A percentile compares a stretch with the other conserved stretches of the same genome.
These are phyloP conservation scores for Aspergillus sp. DNA, from an alignment of 2,329 filamentous ascomycete genomes.

Conservation along the genomic window DNA sequence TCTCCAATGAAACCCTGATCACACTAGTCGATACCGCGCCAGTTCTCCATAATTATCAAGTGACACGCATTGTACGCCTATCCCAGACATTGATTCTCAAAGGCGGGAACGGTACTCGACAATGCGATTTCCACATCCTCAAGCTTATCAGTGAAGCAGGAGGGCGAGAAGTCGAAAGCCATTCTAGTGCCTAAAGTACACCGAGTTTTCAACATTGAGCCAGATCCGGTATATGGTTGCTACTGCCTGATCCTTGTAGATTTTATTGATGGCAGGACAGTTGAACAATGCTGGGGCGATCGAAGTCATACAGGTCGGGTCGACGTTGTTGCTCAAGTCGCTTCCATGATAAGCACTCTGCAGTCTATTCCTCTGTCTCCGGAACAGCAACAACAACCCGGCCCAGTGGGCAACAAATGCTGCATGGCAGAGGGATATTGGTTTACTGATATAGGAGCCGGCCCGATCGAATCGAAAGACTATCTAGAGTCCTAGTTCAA, in stretches of 20 bases:
- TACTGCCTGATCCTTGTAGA: slow-evolving; percentile 17
- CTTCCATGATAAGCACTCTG: slow-evolving; percentile 15
- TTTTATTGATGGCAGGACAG: slow-evolving; percentile 11
- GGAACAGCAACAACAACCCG: slow-evolving; percentile 9
- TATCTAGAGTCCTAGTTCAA: slow-evolving; percentile 15
- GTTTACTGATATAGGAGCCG: slow-evolving; percentile 16
- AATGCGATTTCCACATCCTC: slow-evolving; percentile 16
- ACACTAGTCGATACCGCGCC: slow-evolving; percentile 16
- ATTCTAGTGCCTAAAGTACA: slow-evolving; percentile 14
- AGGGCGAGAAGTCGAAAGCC: slow-evolving; percentile 3
- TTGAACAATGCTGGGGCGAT: slow-evolving; percentile 15
- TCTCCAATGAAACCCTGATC: slow-evolving; percentile 16
- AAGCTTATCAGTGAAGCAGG: slow-evolving; percentile 6
- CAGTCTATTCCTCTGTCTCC: slow-evolving; percentile 12
- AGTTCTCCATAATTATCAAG: slow-evolving; percentile 11
- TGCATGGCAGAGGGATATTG: slow-evolving; percentile 11
- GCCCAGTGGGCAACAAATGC: slow-evolving; percentile 12
- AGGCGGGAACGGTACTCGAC: slow-evolving; percentile 11
- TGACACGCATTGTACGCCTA: slow-evolving; percentile 17
- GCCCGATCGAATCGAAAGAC: slow-evolving; percentile 13
- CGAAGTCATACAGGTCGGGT: slow-evolving; percentile 10
- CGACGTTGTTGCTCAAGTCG: slow-evolving; percentile 15
- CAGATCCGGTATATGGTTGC: slow-evolving; percentile 12
- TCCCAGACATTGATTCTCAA: slow-evolving; percentile 17
- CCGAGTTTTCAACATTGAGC: slow-evolving; percentile 13